These are phyloP conservation scores for Helotiales sp. DNA, from an alignment of 2,329 filamentous ascomycete genomes.

Conservation along the genomic window DNA sequence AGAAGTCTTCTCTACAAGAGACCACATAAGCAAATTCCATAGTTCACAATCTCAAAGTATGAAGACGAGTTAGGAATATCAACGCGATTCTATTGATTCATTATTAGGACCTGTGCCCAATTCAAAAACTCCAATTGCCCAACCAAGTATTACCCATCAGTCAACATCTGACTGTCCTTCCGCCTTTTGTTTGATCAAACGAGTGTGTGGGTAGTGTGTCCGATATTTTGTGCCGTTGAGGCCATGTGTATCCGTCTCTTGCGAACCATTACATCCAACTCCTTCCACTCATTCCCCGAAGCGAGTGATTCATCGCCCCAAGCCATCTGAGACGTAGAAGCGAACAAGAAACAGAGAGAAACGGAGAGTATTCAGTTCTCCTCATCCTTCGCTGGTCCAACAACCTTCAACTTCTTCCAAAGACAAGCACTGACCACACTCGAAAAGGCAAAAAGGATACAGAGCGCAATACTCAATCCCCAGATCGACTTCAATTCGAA, in stretches of 20 bases:
- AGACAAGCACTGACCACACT: conserved; percentile 62
- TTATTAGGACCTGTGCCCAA: conserved; percentile 31
- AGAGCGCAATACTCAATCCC: conserved; percentile 82
- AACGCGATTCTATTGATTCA: conserved; percentile 23
- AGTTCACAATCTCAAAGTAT: background rate
- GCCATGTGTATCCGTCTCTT: conserved; percentile 19
- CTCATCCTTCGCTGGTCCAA: conserved; percentile 31
- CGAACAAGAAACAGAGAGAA: background rate
- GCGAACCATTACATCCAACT: background rate
- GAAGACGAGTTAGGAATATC: background rate
- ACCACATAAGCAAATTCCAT: background rate
- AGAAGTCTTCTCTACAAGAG: background rate
- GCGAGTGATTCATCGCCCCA: no score
- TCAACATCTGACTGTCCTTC: background rate
- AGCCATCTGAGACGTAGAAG: background rate
- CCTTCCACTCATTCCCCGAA: no score
- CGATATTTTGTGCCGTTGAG: conserved; percentile 18
- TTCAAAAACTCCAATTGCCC: conserved; percentile 15
- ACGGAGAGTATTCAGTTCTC: conserved; percentile 21
- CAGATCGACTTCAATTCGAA: conserved; percentile 86
- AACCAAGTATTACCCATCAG: conserved; percentile 26
- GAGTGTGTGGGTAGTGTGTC: conserved; percentile 7
- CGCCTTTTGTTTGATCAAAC: conserved; percentile 14
- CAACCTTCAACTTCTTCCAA: conserved; percentile 49
- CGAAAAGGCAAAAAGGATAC: conserved; percentile 71